Percentiles rank a stretch among this genome's conserved stretches.
These are phyloP conservation scores for Suillus sp. DNA, from an alignment of 768 basidiomycete species.

Conservation along the genomic window DNA sequence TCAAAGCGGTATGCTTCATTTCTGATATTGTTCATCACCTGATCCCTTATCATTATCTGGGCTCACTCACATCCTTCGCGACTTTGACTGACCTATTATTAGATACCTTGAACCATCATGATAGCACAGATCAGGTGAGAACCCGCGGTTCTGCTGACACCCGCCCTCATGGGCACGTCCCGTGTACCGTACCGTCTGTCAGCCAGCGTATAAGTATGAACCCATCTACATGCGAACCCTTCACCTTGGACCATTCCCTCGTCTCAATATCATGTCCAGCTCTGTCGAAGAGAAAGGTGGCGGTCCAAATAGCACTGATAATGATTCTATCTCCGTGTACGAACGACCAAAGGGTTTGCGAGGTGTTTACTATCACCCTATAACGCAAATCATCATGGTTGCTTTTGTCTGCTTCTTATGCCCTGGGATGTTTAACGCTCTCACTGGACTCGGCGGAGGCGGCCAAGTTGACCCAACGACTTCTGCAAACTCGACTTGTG, in stretches of 20 bases:
- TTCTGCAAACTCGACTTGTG: constrained; percentile 69
- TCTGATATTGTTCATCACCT: background rate
- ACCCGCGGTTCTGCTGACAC: background rate
- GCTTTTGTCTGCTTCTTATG: constrained; percentile 65
- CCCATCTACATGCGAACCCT: too few relatives aligned
- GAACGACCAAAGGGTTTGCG: constrained; percentile 51
- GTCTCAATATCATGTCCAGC: background rate
- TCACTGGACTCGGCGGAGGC: constrained; percentile 77
- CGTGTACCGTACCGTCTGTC: background rate
- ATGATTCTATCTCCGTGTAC: constrained; percentile 23
- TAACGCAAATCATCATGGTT: constrained; percentile 62
- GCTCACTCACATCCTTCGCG: background rate
- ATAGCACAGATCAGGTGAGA: background rate
- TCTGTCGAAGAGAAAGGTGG: constrained; percentile 11
- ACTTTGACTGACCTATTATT: background rate
- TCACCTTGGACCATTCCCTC: background rate
- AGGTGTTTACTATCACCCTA: constrained; percentile 58
- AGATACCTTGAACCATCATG: background rate
- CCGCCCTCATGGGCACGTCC: background rate
- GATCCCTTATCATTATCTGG: background rate
- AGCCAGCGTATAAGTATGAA: background rate
- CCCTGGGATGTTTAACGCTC: constrained; percentile 71
- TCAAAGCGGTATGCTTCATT: background rate
- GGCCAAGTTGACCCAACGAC: constrained; percentile 68
- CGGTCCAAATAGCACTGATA: background rate